phyloP scores from a whole-genome alignment of 2,329 filamentous ascomycete species.

The Ambrosiella beaveri region DNA sequence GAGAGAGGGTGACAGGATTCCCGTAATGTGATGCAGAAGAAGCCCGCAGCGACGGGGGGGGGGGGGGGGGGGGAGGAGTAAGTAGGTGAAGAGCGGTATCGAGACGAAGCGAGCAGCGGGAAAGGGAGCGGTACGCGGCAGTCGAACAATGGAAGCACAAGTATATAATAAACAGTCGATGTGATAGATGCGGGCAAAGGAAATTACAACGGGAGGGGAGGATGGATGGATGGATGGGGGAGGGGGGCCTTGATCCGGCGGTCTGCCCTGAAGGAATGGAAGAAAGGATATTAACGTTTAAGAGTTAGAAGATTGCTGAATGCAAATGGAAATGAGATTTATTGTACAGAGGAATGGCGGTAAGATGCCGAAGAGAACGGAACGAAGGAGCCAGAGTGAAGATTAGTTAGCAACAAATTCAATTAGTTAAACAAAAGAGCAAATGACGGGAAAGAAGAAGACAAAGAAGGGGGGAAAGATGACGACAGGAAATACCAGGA shows the following conservation, averaged over 20 bases:
- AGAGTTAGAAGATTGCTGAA: neutral
- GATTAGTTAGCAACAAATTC: neutral
- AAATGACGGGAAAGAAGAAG: neutral
- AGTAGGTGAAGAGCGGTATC: neutral
- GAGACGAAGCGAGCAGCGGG: neutral
- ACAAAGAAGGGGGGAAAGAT: neutral
- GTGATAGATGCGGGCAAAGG: neutral
- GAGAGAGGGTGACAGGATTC: neutral
- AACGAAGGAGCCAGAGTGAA: neutral
- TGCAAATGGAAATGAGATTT: neutral
- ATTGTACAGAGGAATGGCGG: neutral
- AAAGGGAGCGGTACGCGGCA: no score
- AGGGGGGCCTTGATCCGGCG: neutral
- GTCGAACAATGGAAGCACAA: neutral
- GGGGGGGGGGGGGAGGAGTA: neutral
- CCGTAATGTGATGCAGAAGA: neutral
- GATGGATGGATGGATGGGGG: neutral
- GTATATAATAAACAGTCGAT: neutral
- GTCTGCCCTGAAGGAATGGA: neutral
- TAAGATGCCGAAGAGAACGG: neutral
- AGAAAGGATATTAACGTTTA: conserved; percentile 4
- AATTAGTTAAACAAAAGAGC: neutral
- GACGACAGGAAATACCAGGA: neutral
- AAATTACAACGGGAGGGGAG: no score
- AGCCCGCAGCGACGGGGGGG: neutral